Base-by-base conservation (phyloP, 306 rosid species). In the Morella rubra region DNA sequence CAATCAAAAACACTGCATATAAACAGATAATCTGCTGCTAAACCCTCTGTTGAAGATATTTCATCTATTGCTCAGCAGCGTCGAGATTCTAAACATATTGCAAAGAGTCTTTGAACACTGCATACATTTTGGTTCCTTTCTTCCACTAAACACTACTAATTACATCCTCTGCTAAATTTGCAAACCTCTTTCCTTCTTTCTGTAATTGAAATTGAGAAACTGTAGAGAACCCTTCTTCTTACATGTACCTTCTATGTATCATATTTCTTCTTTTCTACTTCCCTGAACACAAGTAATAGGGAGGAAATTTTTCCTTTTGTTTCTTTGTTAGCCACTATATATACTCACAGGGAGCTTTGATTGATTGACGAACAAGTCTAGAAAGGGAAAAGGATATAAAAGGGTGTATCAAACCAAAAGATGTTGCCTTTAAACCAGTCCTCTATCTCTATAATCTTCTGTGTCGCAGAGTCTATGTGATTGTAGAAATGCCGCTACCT, bases 401-500 rank as follows among this genome's bases (percentile, higher is more conserved):
- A 45, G 44, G 68, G 50, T 78, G 73, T 77, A 73, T 82, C 58
- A 47, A 82, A 59, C 76, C 44, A 69, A 78, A 78, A 40, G 37
- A 69, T 24, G 41, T n/a, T 79, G 75, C 76, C 76, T 71, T 66
- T 42, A 44, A 50, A 65, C 74, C 52, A 32, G 37, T 71, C 72
- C 61, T 69, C 76, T 80, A 74, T 55, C 83, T 80, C 85, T 86
- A 76, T 72, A 77, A 44, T 74, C 86, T 81, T 77, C 80, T 73
- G 44, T 54, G 42, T 50, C 44, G 65, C 76, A 45, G 80, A 64
- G 53, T 54, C 85, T 84, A 84, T 62, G 59, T 80, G 77, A 74
- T 80, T 27, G 81, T 62, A 6, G 75, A 81, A 49, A 75, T 77
- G 76, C 84, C 82, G 55, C 84, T 81, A 65, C 67, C 83, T 75